These are phyloP conservation scores for Penicillium sp. DNA, from an alignment of 2,329 filamentous ascomycete species.

Conservation along the genomic window DNA sequence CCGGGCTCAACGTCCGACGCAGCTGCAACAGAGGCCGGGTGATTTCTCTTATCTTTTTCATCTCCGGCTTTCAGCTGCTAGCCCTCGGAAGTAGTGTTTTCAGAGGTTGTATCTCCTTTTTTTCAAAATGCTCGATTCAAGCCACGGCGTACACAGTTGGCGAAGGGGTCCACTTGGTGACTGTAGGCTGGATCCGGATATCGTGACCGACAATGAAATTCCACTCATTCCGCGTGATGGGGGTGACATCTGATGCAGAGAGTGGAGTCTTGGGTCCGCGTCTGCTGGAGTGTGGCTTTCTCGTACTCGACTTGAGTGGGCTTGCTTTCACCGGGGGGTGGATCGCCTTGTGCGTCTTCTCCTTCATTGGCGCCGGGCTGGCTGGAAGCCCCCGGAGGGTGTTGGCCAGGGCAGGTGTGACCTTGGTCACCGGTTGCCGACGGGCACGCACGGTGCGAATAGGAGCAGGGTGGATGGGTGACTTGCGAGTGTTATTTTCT, in stretches of 20 bases:
- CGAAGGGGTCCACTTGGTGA: conserved; percentile 36
- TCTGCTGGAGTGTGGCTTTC: conserved; percentile 9
- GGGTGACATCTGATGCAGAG: conserved; percentile 40
- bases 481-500: not conserved
- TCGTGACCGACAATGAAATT: conserved; percentile 34
- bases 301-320: not conserved
- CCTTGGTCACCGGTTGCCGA: conserved; percentile 12
- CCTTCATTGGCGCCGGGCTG: not conserved
- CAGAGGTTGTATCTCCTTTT: too few species aligned
- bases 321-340: not conserved
- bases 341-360: not conserved
- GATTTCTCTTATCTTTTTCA: too few species aligned
- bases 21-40: too few species aligned
- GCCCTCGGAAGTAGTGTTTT: too few species aligned
- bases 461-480: conserved; percentile 13
- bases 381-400: not conserved
- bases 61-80: too few species aligned
- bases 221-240: conserved; percentile 40
- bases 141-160: conserved; percentile 27
- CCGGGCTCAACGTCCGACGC: too few species aligned
- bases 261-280: conserved; percentile 37
- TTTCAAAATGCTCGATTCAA: conserved; percentile 11
- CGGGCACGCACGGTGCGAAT: conserved; percentile 21
- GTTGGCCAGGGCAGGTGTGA: conserved; percentile 12
- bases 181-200: conserved; percentile 25